Base-by-base conservation (phyloP, 306 rosid species). In the Acacia confusa region DNA sequence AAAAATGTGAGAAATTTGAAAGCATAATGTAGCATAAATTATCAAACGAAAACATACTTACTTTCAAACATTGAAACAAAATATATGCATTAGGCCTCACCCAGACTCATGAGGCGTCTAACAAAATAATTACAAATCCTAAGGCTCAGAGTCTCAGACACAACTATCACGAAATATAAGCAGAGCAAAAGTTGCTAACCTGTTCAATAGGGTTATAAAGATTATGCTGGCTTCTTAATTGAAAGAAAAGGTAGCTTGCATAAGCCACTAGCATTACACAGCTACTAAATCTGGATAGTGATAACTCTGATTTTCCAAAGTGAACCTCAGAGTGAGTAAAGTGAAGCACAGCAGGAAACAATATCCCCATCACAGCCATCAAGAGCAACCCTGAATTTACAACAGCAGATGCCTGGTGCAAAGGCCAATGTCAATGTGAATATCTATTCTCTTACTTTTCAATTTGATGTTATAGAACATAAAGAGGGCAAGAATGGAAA, bases 291-390 rank as follows among this genome's bases (percentile, higher is more conserved):
- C 98, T 92, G 73, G 98, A 94, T 70, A 94, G 92, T 24, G 93
- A 81, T 61, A 94, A 81, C 63, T 89, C 98, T 2, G 98, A 92
- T 80, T 88, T 88, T 74, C 98, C 98, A 52, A 82, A 81, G 80
- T 94, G 97, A 78, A 88, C 86, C 78, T 94, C 98, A 6, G 96
- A 88, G 84, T 80, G 97, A 25, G 98, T 94, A 82, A 83, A 94
- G 85, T 94, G 97, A 88, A 94, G 98, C 81, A 94, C 96, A 2
- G 98, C 97, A 4, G 98, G 98, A 84, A 94, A 92, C 32, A 90
- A 66, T 81, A 91, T 82, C 67, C 97, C 98, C 98, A 94, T 92
- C 13, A 94, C 97, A 82, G 98, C 98, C 98, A 94, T 94, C 90
- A 94, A 83, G 57, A 92, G 87, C 83, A 92, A 85, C 64, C 98